Evolutionary conservation across 345 rosid species (phyloP).

Genomic region (Lepidium africanum): DNA sequence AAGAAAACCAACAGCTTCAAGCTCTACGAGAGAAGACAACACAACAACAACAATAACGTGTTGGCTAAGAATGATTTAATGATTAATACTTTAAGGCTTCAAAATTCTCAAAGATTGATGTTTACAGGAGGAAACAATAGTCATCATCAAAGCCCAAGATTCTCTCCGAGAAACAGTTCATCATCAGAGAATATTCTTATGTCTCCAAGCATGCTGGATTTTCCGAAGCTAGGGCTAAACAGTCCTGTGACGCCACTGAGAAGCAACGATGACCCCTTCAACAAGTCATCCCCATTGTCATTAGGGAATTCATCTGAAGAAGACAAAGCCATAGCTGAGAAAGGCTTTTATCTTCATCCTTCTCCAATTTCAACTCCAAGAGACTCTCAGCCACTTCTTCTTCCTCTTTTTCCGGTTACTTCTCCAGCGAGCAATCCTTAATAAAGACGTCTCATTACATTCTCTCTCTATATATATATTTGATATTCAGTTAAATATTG

Average conservation of each 20-base stretch:
- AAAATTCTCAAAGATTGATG: constrained; percentile 25
- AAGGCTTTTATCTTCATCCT: constrained; percentile 86
- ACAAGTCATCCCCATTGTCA: constrained; percentile 47
- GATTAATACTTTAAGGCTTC: constrained; percentile 66
- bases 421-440: constrained; percentile 37
- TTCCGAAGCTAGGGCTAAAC: constrained; percentile 72
- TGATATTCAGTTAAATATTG: not conserved
- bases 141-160: constrained; percentile 26
- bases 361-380: constrained; percentile 86
- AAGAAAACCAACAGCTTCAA: constrained; percentile 52
- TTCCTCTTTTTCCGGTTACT: constrained; percentile 83
- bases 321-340: constrained; percentile 86
- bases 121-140: constrained; percentile 9
- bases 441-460: not conserved
- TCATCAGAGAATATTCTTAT: constrained; percentile 32
- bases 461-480: not conserved
- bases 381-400: constrained; percentile 81
- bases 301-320: constrained; percentile 51
- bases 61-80: constrained; percentile 65
- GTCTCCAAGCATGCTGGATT: constrained; percentile 91
- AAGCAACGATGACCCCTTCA: constrained; percentile 32
- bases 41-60: constrained; percentile 31
- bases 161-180: constrained; percentile 63
- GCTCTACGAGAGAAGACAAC: constrained; percentile 89
- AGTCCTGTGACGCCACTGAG: constrained; percentile 86